These are phyloP conservation scores for Phycomyces blakesleeanus DNA, from an alignment of 192 early-diverging fungal genomes.

Conservation along the genomic window DNA sequence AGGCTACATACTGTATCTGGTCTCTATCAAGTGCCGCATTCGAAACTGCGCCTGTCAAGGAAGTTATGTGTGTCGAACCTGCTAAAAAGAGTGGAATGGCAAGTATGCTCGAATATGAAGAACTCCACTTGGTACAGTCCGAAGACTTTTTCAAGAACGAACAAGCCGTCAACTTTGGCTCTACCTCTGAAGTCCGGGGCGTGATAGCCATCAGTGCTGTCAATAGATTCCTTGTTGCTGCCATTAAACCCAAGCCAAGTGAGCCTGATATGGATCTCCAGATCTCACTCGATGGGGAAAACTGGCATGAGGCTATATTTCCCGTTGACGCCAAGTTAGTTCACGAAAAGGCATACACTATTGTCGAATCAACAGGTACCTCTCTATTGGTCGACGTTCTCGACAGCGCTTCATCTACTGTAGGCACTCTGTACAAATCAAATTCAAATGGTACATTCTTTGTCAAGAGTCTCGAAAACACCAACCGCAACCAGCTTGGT, in stretches of 20 bases:
- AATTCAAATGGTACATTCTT: slow-evolving; percentile 90
- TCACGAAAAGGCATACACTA: slow-evolving; percentile 74
- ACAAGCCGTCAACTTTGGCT: slow-evolving; percentile 54
- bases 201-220: slow-evolving; percentile 71
- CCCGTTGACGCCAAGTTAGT: slow-evolving; percentile 42
- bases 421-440: slow-evolving; percentile 77
- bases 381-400: slow-evolving; percentile 77
- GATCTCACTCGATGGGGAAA: slow-evolving; percentile 30
- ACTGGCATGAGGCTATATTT: slow-evolving; percentile 44
- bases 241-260: slow-evolving; percentile 44
- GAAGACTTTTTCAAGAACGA: slow-evolving; percentile 70
- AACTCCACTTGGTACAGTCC: slow-evolving; percentile 59
- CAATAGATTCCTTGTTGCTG: slow-evolving; percentile 68
- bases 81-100: slow-evolving; percentile 20
- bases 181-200: slow-evolving; percentile 54
- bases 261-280: slow-evolving; percentile 28
- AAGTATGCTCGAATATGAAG: slow-evolving; percentile 27
- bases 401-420: slow-evolving; percentile 32
- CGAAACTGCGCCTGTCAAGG: slow-evolving; percentile 57
- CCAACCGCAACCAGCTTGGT: slow-evolving; percentile 72
- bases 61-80: slow-evolving; percentile 69
- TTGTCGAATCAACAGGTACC: slow-evolving; percentile 76
- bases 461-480: slow-evolving; percentile 70
- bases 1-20: slow-evolving; percentile 72
- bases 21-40: slow-evolving; percentile 58